Evolutionary conservation across 2,329 filamentous ascomycete genomes (phyloP).

Genomic region (Xylariaceae sp.): DNA sequence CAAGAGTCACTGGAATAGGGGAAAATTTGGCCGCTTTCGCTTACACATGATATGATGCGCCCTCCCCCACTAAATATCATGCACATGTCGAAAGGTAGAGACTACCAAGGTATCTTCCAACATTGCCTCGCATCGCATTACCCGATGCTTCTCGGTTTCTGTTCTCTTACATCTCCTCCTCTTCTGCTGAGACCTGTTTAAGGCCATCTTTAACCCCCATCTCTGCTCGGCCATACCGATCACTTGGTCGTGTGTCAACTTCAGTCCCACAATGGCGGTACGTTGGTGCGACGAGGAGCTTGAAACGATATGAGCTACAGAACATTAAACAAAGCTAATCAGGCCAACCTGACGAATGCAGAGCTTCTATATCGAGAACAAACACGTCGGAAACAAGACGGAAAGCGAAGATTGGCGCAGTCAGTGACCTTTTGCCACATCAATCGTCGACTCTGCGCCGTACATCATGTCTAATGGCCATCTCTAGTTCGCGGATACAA

Average conservation of each 20-base stretch:
- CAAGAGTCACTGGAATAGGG: conserved; percentile 5
- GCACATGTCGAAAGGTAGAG: too few species aligned
- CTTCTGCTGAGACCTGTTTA: too few species aligned
- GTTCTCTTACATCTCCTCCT: too few species aligned
- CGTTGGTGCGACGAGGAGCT: conserved; percentile 17
- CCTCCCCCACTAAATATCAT: conserved; percentile 15
- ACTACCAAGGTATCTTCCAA: background rate
- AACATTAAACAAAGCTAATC: too few species aligned
- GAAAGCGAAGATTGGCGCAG: conserved; percentile 78
- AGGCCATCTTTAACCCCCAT: too few species aligned
- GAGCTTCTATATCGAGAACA: conserved; percentile 71
- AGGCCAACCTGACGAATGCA: too few species aligned
- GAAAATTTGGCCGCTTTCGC: conserved; percentile 9
- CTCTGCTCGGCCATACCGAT: too few species aligned
- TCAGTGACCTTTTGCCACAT: conserved; percentile 45
- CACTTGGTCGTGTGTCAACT: too few species aligned
- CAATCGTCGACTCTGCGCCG: too few species aligned
- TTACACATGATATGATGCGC: background rate
- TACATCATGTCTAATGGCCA: conserved; percentile 7
- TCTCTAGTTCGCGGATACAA: conserved; percentile 77
- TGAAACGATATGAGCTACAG: conserved; percentile 2
- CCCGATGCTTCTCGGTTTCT: too few species aligned
- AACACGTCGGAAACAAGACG: conserved; percentile 68
- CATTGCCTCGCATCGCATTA: too few species aligned
- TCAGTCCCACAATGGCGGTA: too few species aligned